These are phyloP conservation scores for Penicillium steckii DNA, from an alignment of 495 filamentous ascomycete genomes.

Conservation along the genomic window DNA sequence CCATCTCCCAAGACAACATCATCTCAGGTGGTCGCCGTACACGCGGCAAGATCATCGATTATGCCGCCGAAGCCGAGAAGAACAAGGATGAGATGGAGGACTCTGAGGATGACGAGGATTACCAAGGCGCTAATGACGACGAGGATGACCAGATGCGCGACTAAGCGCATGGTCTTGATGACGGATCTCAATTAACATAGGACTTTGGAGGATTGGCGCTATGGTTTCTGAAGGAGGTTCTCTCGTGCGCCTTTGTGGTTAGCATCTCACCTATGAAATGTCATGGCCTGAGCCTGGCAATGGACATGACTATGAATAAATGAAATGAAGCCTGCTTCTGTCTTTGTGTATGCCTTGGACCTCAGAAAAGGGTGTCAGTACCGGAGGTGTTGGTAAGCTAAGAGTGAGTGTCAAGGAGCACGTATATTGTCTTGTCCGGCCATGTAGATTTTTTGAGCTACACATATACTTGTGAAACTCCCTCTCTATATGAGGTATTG, in stretches of 20 bases:
- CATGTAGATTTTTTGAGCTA: too few species aligned
- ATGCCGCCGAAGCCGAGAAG: conserved; percentile 70
- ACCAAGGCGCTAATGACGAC: conserved; percentile 27
- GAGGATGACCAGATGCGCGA: conserved; percentile 48
- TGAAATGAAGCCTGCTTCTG: neutral
- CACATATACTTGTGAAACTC: too few species aligned
- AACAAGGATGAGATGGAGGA: conserved; percentile 63
- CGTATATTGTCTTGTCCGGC: too few species aligned
- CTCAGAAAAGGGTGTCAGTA: too few species aligned
- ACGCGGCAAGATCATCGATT: conserved; percentile 79
- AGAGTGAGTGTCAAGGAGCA: too few species aligned
- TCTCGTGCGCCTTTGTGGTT: conserved; percentile 2
- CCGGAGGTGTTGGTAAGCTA: too few species aligned
- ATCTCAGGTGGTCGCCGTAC: conserved; percentile 76
- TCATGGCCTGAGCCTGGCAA: neutral
- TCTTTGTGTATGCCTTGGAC: too few species aligned
- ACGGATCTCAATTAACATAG: conserved; percentile 16
- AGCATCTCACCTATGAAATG: neutral
- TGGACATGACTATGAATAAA: neutral
- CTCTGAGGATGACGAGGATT: conserved; percentile 74
- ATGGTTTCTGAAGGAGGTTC: conserved; percentile 11
- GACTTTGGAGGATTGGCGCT: conserved; percentile 21
- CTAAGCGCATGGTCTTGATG: conserved; percentile 23
- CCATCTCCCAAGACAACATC: conserved; percentile 88
- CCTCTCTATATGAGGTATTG: too few species aligned